Evolutionary conservation across 169 alveolate species (phyloP).

Genomic region (Besnoitia besnoiti): DNA sequence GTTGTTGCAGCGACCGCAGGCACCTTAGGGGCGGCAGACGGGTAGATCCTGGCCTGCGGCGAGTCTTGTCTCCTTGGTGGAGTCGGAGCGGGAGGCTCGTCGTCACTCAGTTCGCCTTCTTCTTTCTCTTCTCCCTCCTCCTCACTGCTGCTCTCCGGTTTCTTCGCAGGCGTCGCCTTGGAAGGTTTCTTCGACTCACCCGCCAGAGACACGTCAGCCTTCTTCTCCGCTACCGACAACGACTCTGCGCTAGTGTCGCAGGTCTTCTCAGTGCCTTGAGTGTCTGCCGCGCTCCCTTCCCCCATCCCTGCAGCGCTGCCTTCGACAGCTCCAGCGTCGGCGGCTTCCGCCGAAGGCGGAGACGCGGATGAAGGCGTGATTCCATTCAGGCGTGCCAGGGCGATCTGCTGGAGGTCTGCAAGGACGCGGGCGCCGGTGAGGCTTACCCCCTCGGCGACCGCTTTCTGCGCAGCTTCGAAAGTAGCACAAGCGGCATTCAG

Average conservation of each 20-base stretch:
- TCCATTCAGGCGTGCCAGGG: not conserved
- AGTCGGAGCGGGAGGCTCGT: not conserved
- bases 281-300: not conserved
- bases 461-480: not conserved
- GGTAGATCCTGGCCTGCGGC: too few relatives aligned
- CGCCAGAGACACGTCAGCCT: too few relatives aligned
- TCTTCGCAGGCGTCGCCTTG: not conserved
- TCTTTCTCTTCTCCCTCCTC: conserved; percentile 26
- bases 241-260: not conserved
- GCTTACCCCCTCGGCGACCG: not conserved
- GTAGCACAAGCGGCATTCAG: not conserved
- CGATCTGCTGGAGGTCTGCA: not conserved
- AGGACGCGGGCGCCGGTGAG: not conserved
- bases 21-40: too few relatives aligned
- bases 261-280: not conserved
- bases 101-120: conserved; percentile 32
- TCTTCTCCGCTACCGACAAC: not conserved
- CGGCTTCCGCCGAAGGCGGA: not conserved
- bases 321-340: not conserved
- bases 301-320: not conserved
- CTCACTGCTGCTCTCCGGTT: not conserved
- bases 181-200: too few relatives aligned
- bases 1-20: too few relatives aligned
- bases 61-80: not conserved
- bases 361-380: too few relatives aligned